Evolutionary conservation across 768 basidiomycete species (phyloP), one percentile per base, ranked within the genome.

Genomic region (Daedaleopsis sinensis): DNA sequence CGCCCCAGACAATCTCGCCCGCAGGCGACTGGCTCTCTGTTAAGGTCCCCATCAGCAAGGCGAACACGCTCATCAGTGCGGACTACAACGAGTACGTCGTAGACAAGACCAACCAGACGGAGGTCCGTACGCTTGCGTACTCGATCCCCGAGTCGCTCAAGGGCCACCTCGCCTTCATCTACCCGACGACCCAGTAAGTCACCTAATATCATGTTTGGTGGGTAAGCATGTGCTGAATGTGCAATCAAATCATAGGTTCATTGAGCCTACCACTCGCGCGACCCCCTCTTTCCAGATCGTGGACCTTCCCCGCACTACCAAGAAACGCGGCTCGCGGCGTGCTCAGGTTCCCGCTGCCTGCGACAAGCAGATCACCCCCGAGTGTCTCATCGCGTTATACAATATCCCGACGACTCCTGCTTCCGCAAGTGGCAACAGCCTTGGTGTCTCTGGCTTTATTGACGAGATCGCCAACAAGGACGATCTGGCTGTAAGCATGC

Each of bases 341-440:
- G 61, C 72, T 74, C 62, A 62, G 5, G 77, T 80, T 5, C 78
- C 80, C 5, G 62, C 73, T 1, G 73, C 71, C 58, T 86, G 84
- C 67, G 65, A 69, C 1, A 66, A 59, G 18, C 61, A 55, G 50
- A 59, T 73, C 44, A 68, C 69, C 2, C 72, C 72, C 0, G 59
- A 43, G 19, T 72, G 71, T 47, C 35, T 72, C 46, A 66, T 68
- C 52, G 51, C 47, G 43, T 49, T 70, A 10, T 70, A 72, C 63
- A 58, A 61, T 51, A 65, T 72, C 21, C 68, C 69, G 1, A 61
- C 63, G 10, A 62, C 65, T 4, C 56, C 61, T 6, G 69, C 70
- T 0, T 52, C 60, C 18, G 46, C 58, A 19, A 23, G 50, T 12
- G 54, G 57, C 44, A 68, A 67, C 58, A 54, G 49, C 27, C 58